These are phyloP conservation scores for Cercospora zeae-maydis DNA, from an alignment of 2,329 filamentous ascomycete genomes.

Conservation along the genomic window DNA sequence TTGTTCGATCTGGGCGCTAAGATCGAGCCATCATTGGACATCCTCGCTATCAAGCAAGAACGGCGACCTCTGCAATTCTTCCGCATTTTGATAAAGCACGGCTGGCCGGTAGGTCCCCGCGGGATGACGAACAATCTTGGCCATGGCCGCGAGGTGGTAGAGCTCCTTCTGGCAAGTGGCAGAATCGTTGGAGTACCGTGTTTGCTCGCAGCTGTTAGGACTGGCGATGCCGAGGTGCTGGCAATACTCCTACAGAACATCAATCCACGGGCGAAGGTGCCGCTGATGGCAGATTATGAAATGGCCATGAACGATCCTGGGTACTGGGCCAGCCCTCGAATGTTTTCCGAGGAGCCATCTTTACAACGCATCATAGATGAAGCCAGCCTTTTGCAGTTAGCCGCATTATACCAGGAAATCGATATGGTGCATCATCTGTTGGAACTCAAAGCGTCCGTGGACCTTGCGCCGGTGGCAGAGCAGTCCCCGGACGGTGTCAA, in stretches of 20 bases:
- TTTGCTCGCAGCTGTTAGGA: constrained; percentile 10
- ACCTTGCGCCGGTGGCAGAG: constrained; percentile 7
- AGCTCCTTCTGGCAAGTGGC: constrained; percentile 12
- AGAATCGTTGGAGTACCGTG: constrained; percentile 12
- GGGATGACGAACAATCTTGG: constrained; percentile 14
- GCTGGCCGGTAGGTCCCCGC: constrained; percentile 13
- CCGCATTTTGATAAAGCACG: constrained; percentile 3
- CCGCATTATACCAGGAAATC: constrained; percentile 11
- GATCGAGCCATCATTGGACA: constrained; percentile 8
- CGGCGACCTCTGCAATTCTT: constrained; percentile 10
- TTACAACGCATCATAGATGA: constrained; percentile 15
- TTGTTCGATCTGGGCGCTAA: constrained; percentile 8
- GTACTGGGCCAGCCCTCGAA: constrained; percentile 12
- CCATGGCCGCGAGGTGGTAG: constrained; percentile 12
- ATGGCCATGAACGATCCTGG: constrained; percentile 11
- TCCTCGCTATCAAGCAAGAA: constrained; percentile 4
- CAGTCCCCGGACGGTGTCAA: constrained; percentile 12
- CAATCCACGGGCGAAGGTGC: constrained; percentile 16
- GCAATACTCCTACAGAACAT: constrained; percentile 11
- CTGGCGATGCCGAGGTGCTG: constrained; percentile 12
- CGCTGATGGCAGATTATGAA: constrained; percentile 9
- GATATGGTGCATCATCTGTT: constrained; percentile 14
- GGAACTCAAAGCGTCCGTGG: constrained; percentile 6
- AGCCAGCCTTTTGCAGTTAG: constrained; percentile 15
- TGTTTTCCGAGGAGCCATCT: constrained; percentile 16